phyloP scores from a whole-genome alignment of 768 basidiomycete species.

The Boletus rufocinnamomeus region DNA sequence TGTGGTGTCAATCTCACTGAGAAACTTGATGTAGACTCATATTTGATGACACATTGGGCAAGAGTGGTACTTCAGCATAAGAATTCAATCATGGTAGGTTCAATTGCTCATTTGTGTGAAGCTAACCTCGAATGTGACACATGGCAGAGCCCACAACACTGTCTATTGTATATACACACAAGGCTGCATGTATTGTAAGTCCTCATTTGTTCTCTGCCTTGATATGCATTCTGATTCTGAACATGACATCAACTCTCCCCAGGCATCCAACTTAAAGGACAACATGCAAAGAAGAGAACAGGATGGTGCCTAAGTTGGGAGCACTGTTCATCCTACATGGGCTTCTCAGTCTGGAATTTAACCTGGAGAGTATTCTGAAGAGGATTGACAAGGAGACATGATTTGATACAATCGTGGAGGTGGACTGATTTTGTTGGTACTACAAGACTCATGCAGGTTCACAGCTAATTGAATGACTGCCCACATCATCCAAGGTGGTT shows the following conservation, averaged over 20 bases:
- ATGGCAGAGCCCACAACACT: conserved; percentile 54
- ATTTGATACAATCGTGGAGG: conserved; percentile 56
- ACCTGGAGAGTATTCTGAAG: conserved; percentile 40
- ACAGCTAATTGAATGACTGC: no score
- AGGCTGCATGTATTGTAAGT: conserved; percentile 74
- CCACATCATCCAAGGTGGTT: no score
- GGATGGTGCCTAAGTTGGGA: conserved; percentile 71
- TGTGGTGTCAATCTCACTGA: no score
- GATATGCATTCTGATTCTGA: not conserved
- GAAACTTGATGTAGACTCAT: no score
- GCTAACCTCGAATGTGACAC: conserved; percentile 23
- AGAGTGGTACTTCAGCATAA: conserved; percentile 61
- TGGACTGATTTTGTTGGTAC: no score
- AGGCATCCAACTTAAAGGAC: conserved; percentile 65
- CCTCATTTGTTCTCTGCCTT: not conserved
- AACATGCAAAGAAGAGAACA: conserved; percentile 68
- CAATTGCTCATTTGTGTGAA: not conserved
- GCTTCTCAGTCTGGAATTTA: conserved; percentile 52
- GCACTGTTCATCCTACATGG: conserved; percentile 65
- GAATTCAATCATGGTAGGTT: conserved; percentile 38
- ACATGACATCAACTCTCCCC: not conserved
- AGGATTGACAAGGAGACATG: conserved; percentile 32
- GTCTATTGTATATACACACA: conserved; percentile 68
- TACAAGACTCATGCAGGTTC: no score
- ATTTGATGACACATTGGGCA: no score